Evolutionary conservation across 2,329 filamentous ascomycete genomes (phyloP), one percentile per base, ranked within the genome.

Genomic region (Paracoccidioides lutzii): DNA sequence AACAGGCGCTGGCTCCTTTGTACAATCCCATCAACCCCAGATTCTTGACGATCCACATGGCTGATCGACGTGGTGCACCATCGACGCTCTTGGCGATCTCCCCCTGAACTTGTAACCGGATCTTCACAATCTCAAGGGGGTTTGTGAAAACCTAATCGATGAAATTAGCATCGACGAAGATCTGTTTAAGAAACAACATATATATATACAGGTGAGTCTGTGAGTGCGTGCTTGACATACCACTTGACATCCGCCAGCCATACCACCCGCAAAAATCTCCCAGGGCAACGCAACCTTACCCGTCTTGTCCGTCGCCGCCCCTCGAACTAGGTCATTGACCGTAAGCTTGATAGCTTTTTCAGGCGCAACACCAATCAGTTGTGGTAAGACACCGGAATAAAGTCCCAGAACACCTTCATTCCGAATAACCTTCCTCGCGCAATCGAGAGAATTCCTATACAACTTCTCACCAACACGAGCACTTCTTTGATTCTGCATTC

Each of bases 291-390:
- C 79, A 66, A 98, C 95, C 57, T 81, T 76, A 52, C 87, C 85
- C 44, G 80, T 83, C 60, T 82, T 81, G 65, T 89, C 84, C 3
- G 84, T 87, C 66, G 90, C 85, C 61, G 80, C 78, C 7, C 81
- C 79, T 66, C 93, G 85, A 28, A 94, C 89, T 55, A 98, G 74
- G 68, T 98, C 93, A 73, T 98, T 98, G 66, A 98, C 90, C 0
- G 93, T 98, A 60, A 98, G 82, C 77, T 98, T 98, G 76, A 98
- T 98, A 63, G 93, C 93, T 78, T 98, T 98, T 72, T 98, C 93
- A 1, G 93, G 93, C n/a, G 93, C 93, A 48, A 98, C 93, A 71
- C 93, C 93, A 60, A 98, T 88, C 48, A 98, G 80, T 76, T 98
- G 93, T 9, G 93, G 93, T 53, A 96, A 72, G 22, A 98, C 89